Conservation (phyloP, 345 rosid genomes). For the Erodium maritimum region DNA sequence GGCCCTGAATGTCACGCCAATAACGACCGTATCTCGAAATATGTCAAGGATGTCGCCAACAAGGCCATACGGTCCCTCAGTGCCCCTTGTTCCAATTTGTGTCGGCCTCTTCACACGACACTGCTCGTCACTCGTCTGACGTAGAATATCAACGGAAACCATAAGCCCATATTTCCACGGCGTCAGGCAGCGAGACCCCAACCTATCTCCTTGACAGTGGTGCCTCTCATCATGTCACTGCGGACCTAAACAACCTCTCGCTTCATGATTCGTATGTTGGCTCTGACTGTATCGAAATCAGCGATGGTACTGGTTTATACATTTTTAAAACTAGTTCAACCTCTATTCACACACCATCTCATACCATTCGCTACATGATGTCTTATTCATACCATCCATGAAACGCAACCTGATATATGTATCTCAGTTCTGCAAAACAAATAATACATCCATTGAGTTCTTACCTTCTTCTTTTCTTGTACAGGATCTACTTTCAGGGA, state of each 20-base stretch:
- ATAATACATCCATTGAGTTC: constrained; percentile 2
- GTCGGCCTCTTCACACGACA: too few species aligned
- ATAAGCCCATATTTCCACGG: too few species aligned
- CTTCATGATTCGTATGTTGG: not conserved
- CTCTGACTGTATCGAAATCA: not conserved
- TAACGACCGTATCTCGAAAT: too few species aligned
- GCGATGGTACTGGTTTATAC: not conserved
- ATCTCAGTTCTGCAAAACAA: not conserved
- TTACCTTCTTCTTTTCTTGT: not conserved
- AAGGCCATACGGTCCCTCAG: too few species aligned
- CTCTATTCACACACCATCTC: not conserved
- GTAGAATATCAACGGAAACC: too few species aligned
- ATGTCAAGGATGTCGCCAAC: too few species aligned
- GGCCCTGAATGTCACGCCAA: too few species aligned
- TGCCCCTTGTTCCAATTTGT: too few species aligned
- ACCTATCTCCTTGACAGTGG: constrained; percentile 3
- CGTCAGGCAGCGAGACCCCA: too few species aligned
- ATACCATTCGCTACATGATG: not conserved
- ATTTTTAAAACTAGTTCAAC: not conserved
- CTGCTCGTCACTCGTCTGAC: too few species aligned
- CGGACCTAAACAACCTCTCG: constrained; percentile 1
- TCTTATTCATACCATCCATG: constrained; percentile 2
- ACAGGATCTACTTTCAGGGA: not conserved
- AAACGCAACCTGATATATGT: constrained; percentile 4
- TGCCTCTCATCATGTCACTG: constrained; percentile 3